Base-by-base conservation (phyloP, 805 yeast species). In the Kazachstania bromeliacearum region DNA sequence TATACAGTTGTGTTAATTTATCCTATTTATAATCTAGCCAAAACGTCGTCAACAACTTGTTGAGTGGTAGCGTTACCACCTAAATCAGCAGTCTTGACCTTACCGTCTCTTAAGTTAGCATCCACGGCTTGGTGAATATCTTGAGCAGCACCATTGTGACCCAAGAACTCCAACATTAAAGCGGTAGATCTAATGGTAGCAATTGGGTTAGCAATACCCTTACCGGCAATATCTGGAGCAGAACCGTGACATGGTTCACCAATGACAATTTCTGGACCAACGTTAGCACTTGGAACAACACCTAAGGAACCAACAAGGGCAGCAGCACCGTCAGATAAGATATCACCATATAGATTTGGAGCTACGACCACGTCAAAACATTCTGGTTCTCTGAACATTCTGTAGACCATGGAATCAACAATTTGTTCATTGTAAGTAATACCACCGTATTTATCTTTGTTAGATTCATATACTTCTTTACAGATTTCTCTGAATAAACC, bases 201-300 rank as follows among this genome's bases (percentile, higher is more conserved):
- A 55, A 92, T 79, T 47, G 98, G 98, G 73, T 89, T 89, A 36
- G 96, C 75, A 51, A 85, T 84, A 53, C 92, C 92, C 63, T 73
- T 79, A 51, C 98, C 98, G 60, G 88, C 95, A 48, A 92, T 92
- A 62, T 92, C 98, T 39, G 98, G 98, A 37, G 98, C 98, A 38
- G 95, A 84, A 43, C 98, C 98, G 66, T 92, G 98, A 60, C 96
- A 88, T 58, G 98, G 98, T 68, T 92, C 98, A 60, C 98, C 98
- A 58, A 92, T 85, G 45, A 94, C 96, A 58, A 92, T 89, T 59
- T 71, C 66, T 59, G 87, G 95, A 55, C 98, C 98, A 45, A 92
- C 98, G 57, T 92, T 92, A 42, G 97, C 97, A 37, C 94, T 81
- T 54, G 98, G 97, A 39, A 92, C 96, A 39, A 92, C 95, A 58